These are phyloP conservation scores for Colletotrichum orbiculare DNA, from an alignment of 2,329 filamentous ascomycete species.

Conservation along the genomic window DNA sequence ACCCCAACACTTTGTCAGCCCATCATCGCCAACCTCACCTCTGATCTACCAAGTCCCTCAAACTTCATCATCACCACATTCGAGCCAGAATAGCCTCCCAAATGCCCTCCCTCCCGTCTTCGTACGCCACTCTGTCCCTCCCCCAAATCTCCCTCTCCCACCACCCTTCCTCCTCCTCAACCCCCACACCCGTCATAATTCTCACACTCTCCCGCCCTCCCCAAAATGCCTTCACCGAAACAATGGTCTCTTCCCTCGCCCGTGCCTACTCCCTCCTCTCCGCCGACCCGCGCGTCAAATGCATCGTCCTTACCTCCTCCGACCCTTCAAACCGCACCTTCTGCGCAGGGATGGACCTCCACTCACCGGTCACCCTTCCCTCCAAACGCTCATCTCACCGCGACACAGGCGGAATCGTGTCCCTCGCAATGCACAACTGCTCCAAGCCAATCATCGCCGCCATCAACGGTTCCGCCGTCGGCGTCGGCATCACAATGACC, in stretches of 20 bases:
- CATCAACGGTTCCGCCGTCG: constrained; percentile 69
- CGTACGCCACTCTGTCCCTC: constrained; percentile 55
- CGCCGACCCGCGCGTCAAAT: constrained; percentile 63
- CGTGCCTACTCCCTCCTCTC: constrained; percentile 63
- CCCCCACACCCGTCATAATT: constrained; percentile 70
- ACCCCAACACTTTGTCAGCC: no score
- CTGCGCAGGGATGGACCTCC: constrained; percentile 69
- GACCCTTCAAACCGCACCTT: constrained; percentile 62
- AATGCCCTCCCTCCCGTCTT: constrained; percentile 42
- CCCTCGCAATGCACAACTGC: constrained; percentile 67
- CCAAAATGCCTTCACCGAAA: constrained; percentile 76
- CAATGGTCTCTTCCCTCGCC: constrained; percentile 72
- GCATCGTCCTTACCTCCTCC: constrained; percentile 65
- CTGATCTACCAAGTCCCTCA: neutral
- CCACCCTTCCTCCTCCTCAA: constrained; percentile 60
- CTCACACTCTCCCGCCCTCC: constrained; percentile 73
- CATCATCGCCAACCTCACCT: neutral
- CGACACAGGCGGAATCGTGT: constrained; percentile 64
- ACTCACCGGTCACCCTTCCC: constrained; percentile 44
- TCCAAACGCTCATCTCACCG: constrained; percentile 50
- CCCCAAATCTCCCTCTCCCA: constrained; percentile 60
- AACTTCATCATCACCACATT: neutral
- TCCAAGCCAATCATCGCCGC: constrained; percentile 69
- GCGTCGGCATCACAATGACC: constrained; percentile 71
- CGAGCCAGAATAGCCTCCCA: neutral